Evolutionary conservation across 2,329 filamentous ascomycete genomes (phyloP).

Genomic region (Mollisia scopiformis): DNA sequence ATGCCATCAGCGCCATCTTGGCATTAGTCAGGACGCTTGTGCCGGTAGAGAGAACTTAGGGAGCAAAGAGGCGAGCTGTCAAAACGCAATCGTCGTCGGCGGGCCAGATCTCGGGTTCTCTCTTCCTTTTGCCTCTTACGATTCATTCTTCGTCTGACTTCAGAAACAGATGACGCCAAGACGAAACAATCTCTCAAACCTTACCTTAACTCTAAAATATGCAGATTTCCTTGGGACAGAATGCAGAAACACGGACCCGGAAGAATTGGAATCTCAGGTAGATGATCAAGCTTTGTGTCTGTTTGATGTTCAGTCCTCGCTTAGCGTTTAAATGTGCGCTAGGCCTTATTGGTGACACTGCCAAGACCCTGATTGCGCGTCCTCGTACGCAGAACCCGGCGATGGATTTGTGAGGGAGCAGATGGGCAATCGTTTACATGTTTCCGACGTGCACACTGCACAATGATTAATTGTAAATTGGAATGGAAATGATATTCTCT

Average conservation of each 20-base stretch:
- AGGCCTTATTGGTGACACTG: background rate
- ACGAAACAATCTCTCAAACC: background rate
- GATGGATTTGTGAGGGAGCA: no score
- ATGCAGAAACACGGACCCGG: background rate
- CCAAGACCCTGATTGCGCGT: background rate
- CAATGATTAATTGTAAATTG: background rate
- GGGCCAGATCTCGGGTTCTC: no score
- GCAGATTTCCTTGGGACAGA: background rate
- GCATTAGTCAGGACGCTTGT: background rate
- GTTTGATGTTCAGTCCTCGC: conserved; percentile 1
- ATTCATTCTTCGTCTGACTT: background rate
- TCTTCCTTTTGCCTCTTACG: no score
- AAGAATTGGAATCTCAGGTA: background rate
- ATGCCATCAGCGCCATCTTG: background rate
- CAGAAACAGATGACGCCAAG: background rate
- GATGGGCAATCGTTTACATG: no score
- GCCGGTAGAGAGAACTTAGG: background rate
- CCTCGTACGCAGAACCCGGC: no score
- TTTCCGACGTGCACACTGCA: background rate
- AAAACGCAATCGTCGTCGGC: background rate
- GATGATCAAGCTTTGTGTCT: background rate
- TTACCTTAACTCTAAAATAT: background rate
- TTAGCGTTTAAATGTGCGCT: background rate
- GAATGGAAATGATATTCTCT: background rate
- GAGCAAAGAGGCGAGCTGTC: background rate